Base-by-base conservation (phyloP, 768 basidiomycete species). In the Boletus sensibilis region DNA sequence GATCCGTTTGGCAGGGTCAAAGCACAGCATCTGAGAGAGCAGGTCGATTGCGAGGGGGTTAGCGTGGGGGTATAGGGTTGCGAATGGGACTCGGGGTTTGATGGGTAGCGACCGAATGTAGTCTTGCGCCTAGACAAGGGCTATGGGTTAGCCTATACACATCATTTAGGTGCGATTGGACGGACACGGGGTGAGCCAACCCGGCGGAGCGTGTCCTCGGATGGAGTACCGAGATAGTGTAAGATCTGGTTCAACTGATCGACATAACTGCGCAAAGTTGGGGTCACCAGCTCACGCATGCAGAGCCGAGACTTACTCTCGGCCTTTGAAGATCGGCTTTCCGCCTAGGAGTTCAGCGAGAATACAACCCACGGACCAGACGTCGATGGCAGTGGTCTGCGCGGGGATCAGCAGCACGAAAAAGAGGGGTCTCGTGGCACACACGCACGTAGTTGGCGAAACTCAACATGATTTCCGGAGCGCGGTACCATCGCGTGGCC, bases 391-490 rank as follows among this genome's bases (percentile, higher is more conserved):
- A 37, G 91, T 92, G 29, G 89, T 89, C 90, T 92, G 63, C 12
- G 8, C n/a, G 31, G 6, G 29, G 40, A 49, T 69, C 50, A 75
- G 62, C 25, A 53, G 31, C 35, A 34, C 18, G 7, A 35, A 50
- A 29, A 43, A 46, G 20, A 7, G 27, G 27, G 40, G 11, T 23
- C 13, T 27, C 2, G 20, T 40, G 13, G 16, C 7, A 41, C 29
- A 14, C 6, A 77, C 90, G 71, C 63, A 94, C 94, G 67, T 94
- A 94, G 76, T 94, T 94, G 21, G 92, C 92, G 64, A 94, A 96
- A 76, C 92, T 94, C 64, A 98, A 71, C 97, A 98, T 99, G 74
- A 98, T 99, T 76, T 99, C 97, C 0, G 97, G 96, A 21, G 96
- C 96, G 35, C 96, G 81, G 71, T 99, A 99, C 96, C 96, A 98